Evolutionary conservation across 352 stramenopile genomes (phyloP).

Genomic region (Pseudoperonospora humuli): DNA sequence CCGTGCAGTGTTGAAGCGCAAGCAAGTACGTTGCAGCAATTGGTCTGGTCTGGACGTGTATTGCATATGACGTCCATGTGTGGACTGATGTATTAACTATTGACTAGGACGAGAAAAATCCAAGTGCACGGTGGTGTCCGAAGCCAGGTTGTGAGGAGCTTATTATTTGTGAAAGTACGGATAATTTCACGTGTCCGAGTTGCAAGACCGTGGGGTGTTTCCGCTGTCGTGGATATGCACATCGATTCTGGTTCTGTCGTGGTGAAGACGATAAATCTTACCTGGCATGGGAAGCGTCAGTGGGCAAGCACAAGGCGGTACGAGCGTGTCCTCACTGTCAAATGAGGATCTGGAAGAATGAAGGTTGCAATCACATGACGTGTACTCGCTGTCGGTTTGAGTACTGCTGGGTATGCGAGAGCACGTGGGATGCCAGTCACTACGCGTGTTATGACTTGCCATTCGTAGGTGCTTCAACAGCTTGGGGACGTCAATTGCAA

Average conservation of each 20-base stretch:
- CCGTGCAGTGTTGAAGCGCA: slow-evolving; percentile 35
- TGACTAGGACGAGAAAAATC: slow-evolving; percentile 62
- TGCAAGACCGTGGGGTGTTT: slow-evolving; percentile 55
- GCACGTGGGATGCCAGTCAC: slow-evolving; percentile 46
- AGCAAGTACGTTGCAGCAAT: slow-evolving; percentile 30
- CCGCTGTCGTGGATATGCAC: slow-evolving; percentile 39
- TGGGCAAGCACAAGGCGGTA: slow-evolving; percentile 42
- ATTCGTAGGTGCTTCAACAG: slow-evolving; percentile 27
- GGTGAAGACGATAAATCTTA: slow-evolving; percentile 47
- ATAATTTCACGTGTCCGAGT: slow-evolving; percentile 54
- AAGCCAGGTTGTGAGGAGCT: slow-evolving; percentile 48
- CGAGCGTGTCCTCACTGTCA: slow-evolving; percentile 49
- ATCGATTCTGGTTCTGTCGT: slow-evolving; percentile 55
- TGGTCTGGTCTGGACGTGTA: not conserved
- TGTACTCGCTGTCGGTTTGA: slow-evolving; percentile 53
- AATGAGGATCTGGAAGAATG: slow-evolving; percentile 74
- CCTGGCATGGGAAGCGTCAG: slow-evolving; percentile 45
- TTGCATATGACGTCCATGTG: too few relatives aligned
- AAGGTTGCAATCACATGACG: slow-evolving; percentile 70
- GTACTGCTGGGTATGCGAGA: slow-evolving; percentile 68
- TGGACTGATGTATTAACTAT: not conserved
- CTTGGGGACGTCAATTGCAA: slow-evolving; percentile 31
- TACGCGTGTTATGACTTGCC: slow-evolving; percentile 66
- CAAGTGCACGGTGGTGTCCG: slow-evolving; percentile 63
- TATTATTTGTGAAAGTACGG: slow-evolving; percentile 42